Evolutionary conservation across 2,329 filamentous ascomycete species (phyloP), one percentile per base, ranked within the genome.

Genomic region (Aureobasidium mangrovei): DNA sequence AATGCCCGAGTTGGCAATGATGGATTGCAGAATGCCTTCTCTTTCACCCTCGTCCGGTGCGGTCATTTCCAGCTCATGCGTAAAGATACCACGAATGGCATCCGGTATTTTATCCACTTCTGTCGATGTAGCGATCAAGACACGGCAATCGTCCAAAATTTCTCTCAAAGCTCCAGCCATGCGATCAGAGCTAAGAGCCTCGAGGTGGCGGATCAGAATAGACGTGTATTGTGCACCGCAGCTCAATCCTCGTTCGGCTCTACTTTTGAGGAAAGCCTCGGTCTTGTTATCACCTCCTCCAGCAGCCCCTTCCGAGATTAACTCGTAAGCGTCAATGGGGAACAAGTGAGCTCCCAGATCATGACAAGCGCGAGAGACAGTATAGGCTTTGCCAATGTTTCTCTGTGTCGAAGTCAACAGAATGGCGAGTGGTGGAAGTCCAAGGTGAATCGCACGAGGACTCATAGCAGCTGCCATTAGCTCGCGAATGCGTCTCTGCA

Each of bases 41-140:
- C 93, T 79, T 70, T 97, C 91, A 28, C 83, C 83, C 67, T 98
- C 93, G 62, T 97, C 91, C 0, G 93, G 93, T 0, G 93, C 93
- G 42, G 77, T 82, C 81, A 98, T 89, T 65, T 97, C 91, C 40
- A 98, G 77, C 69, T 98, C 93, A 63, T 98, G 91, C 0, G 90
- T 95, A 68, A 98, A 97, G 2, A 97, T 76, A 8, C 89, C 89
- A 52, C 93, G 82, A 24, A 97, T 84, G 0, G 87, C 87, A 63
- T 96, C 91, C 0, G 91, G 88, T 1, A 98, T 82, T 68, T 97
- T 94, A 66, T 97, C 93, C 0, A 96, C 83, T 61, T 97, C 91
- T 5, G 90, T 95, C 0, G 91, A 96, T 0, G 93, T 98, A 0
- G 93, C 91, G 61, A 98, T 84, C 27, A 98, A 72, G 2, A 97